Evolutionary conservation across 2,329 filamentous ascomycete genomes (phyloP), one percentile per base, ranked within the genome.

Genomic region (Aspergillus sp.): DNA sequence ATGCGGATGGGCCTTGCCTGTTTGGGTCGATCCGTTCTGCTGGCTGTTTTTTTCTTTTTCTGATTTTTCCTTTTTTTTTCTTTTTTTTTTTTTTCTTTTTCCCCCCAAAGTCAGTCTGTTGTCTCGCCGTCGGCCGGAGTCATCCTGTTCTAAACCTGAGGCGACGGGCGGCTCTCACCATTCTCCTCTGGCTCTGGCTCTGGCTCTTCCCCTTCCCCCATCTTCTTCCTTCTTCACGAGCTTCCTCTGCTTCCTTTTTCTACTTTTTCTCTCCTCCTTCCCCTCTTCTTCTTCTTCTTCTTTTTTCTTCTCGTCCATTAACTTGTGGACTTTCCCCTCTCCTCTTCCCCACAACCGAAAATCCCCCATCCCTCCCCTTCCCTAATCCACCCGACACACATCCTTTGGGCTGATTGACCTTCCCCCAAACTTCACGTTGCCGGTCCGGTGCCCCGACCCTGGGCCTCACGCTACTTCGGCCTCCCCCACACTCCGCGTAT

Each of bases 401-500:
- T 27, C 47, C 36, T 30, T 55, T 55, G 13, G 38, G 38, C 53
- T 55, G 30, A 27, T 32, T 51, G 27, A 21, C 42, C 30, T 32
- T 36, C 11, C 32, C 32, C 32, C 32, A 36, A 36, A 53, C 63
- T 63, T 63, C 57, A 58, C 62, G 57, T 64, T 71, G 54, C 70
- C 70, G 69, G 69, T 67, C 69, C 69, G 70, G 64, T 66, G 64
- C 71, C 68, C 71, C 71, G 68, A 70, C 67, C 66, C 61, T 64
- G 64, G 65, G 59, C 32, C 60, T 55, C 54, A 56, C 49, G 51
- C 59, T 64, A 66, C 65, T 55, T 59, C 64, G 53, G 56, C 66
- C 64, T 73, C 70, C 72, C 71, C 72, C 73, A 74, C 72, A 74
- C 72, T 73, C 70, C 69, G 69, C 71, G 64, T 64, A 65, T 70